Evolutionary conservation across 2,329 filamentous ascomycete genomes (phyloP).

Genomic region (Colletotrichum scovillei): DNA sequence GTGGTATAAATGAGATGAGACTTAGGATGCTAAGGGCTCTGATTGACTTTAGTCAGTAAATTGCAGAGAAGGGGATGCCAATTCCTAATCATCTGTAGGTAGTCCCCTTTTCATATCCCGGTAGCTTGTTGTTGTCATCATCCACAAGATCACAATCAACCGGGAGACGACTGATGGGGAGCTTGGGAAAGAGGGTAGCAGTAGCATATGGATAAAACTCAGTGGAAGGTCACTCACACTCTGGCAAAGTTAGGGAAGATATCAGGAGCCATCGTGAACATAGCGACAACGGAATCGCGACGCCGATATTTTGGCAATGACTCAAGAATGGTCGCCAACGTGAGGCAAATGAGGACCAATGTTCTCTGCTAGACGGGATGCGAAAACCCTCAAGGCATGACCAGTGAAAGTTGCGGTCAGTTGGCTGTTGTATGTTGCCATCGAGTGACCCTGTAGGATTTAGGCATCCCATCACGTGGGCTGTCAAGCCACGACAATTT

Average conservation of each 20-base stretch:
- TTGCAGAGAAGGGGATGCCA: neutral
- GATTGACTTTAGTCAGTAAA: accelerated
- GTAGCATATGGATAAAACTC: neutral
- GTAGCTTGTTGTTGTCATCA: too few relatives aligned
- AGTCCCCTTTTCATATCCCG: too few relatives aligned
- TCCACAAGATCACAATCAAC: too few relatives aligned
- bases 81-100: neutral
- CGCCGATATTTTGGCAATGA: neutral
- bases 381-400: neutral
- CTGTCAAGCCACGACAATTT: neutral
- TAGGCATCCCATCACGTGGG: neutral
- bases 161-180: too few relatives aligned
- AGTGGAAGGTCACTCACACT: neutral
- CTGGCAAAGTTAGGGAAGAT: slow-evolving; percentile 7
- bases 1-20: slow-evolving; percentile 6
- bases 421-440: neutral
- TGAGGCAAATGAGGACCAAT: neutral
- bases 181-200: neutral
- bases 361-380: neutral
- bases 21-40: slow-evolving; percentile 8
- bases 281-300: neutral
- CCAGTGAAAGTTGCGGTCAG: neutral
- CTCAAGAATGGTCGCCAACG: neutral
- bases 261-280: slow-evolving; percentile 7
- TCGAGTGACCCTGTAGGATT: slow-evolving; percentile 2